Evolutionary conservation across 208 protist genomes (phyloP), one percentile per base, ranked within the genome.

Genomic region (Chromosphaera perkinsii): DNA sequence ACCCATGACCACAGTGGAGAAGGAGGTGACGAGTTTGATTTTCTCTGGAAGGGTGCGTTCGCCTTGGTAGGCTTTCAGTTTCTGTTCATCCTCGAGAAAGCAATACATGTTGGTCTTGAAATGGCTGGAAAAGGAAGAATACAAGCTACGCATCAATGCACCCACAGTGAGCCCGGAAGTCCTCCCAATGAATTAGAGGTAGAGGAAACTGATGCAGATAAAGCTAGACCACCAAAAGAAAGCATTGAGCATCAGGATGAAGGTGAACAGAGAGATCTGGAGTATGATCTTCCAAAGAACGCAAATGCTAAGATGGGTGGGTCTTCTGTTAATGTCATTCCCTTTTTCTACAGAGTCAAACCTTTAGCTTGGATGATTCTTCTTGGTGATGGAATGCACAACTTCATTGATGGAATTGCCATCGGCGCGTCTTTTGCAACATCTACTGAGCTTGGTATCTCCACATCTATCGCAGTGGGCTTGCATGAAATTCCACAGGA

Each of bases 401-500:
- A 72, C 32, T 72, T 72, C 35, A 56, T 72, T 10, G 66, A 72
- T 40, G 66, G 66, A 10, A 35, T 72, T 39, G 51, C 55, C 9
- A 35, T 72, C 10, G 66, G 66, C 20, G 54, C 54, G 37, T 27
- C 51, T 22, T 72, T 72, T 42, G 20, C 37, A 27, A 1, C 43
- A 4, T 51, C 26, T 48, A 17, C 33, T 12, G n/a, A n/a, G 3
- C 7, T 31, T 0, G 66, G 66, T 20, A 51, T 72, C 10, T 9
- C 29, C 14, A 72, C 66, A 7, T 47, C 55, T 60, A 33, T 72
- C 27, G 66, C 66, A 20, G 43, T 72, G 0, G 12, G 62, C 24
- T 56, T 61, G 3, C 66, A 72, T 49, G 66, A 72, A 42, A 12
- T 72, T 39, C 39, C 66, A 22, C 66, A 72, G 27, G 66, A 72